Conservation (phyloP, 768 basidiomycete genomes). For the Dacryopinax spathularia region DNA sequence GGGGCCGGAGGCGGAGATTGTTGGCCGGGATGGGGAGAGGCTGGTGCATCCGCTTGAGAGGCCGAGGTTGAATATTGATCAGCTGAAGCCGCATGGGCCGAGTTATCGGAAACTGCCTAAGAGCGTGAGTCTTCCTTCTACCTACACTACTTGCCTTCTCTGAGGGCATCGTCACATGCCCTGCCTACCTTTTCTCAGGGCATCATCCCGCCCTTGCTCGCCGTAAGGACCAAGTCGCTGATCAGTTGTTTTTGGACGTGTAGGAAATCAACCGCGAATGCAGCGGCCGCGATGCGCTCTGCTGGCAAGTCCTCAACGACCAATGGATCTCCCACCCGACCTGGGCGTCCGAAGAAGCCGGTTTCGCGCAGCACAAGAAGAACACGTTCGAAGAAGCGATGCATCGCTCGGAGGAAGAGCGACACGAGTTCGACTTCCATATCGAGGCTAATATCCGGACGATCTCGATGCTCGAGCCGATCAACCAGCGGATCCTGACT, state of each 20-base stretch:
- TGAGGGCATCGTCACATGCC: conserved; percentile 6
- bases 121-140: conserved; percentile 43
- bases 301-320: conserved; percentile 91
- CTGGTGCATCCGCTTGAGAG: conserved; percentile 65
- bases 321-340: conserved; percentile 98
- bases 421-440: conserved; percentile 94
- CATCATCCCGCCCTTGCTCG: not conserved
- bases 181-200: conserved; percentile 7
- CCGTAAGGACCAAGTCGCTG: not conserved
- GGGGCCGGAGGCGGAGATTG: conserved; percentile 20
- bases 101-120: conserved; percentile 85
- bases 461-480: conserved; percentile 79
- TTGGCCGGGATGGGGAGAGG: conserved; percentile 31
- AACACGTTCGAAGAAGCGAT: conserved; percentile 90
- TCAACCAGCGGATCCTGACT: conserved; percentile 66
- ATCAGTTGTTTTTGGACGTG: not conserved
- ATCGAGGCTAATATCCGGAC: conserved; percentile 82
- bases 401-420: conserved; percentile 94
- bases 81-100: conserved; percentile 51
- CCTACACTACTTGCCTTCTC: not conserved
- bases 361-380: conserved; percentile 90
- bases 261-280: conserved; percentile 84
- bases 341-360: conserved; percentile 93
- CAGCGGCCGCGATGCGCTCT: conserved; percentile 86
- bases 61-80: conserved; percentile 42